Conservation (phyloP, 768 basidiomycete species). For the Xerocomellus amylosporus region DNA sequence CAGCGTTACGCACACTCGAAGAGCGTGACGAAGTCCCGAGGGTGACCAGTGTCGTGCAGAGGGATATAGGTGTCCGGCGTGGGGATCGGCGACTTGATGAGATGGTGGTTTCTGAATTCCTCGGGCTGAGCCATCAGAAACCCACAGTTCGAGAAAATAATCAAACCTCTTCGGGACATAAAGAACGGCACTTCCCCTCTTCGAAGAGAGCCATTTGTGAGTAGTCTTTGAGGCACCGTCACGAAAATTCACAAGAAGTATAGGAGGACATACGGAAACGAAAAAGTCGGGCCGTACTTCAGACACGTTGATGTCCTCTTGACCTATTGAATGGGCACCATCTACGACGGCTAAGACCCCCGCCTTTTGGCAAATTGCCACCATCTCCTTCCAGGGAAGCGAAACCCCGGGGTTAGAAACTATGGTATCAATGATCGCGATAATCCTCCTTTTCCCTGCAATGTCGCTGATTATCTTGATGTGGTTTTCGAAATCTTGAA, state of each 20-base stretch:
- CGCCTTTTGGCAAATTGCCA: slow-evolving; percentile 59
- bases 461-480: slow-evolving; percentile 24
- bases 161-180: slow-evolving; percentile 67
- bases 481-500: slow-evolving; percentile 46
- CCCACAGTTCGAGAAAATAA: not conserved
- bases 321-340: slow-evolving; percentile 77
- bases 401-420: slow-evolving; percentile 56
- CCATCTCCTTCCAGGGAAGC: slow-evolving; percentile 72
- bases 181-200: slow-evolving; percentile 64
- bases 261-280: slow-evolving; percentile 53
- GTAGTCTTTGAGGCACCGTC: slow-evolving; percentile 50
- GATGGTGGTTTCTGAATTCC: slow-evolving; percentile 54
- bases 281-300: slow-evolving; percentile 68
- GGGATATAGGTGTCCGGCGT: slow-evolving; percentile 53
- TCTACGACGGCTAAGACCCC: slow-evolving; percentile 70
- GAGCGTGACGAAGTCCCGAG: slow-evolving; percentile 45
- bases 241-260: not conserved
- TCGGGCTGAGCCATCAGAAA: not conserved
- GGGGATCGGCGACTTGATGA: slow-evolving; percentile 58
- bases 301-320: slow-evolving; percentile 61
- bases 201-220: slow-evolving; percentile 81
- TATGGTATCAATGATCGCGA: slow-evolving; percentile 71
- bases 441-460: slow-evolving; percentile 43
- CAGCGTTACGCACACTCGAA: slow-evolving; percentile 38
- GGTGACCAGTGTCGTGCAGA: slow-evolving; percentile 37